phyloP scores from a whole-genome alignment of 352 stramenopile species.

The Blastocystis sp. region DNA sequence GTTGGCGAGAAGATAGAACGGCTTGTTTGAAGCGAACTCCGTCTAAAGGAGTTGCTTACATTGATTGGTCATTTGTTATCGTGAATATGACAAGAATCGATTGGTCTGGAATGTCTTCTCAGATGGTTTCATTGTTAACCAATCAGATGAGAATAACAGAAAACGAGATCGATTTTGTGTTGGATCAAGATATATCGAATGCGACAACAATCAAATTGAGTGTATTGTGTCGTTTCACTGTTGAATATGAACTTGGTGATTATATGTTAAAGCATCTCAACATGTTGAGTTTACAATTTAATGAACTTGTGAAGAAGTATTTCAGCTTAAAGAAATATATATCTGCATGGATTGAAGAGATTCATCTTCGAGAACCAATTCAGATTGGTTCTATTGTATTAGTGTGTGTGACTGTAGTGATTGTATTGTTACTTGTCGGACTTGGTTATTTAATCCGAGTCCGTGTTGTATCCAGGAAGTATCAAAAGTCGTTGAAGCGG shows the following conservation, averaged over 20 bases:
- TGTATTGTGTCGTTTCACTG: background rate
- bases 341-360: background rate
- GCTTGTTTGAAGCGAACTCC: background rate
- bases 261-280: background rate
- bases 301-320: background rate
- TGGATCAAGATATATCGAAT: background rate
- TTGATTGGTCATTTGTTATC: constrained; percentile 13
- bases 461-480: background rate
- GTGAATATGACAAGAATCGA: background rate
- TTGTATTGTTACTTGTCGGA: background rate
- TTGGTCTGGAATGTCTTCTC: background rate
- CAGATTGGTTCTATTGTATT: background rate
- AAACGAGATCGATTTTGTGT: background rate
- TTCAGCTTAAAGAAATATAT: background rate
- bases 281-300: background rate
- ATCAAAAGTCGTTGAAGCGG: background rate
- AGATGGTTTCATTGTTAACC: background rate
- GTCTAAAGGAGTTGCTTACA: background rate
- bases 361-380: constrained; percentile 1
- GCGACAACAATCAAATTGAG: background rate
- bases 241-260: background rate
- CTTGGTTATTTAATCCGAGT: background rate
- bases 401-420: background rate
- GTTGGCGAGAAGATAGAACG: background rate
- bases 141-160: background rate